Percentiles rank a stretch among this genome's conserved stretches.
phyloP scores from a whole-genome alignment of 768 basidiomycete genomes.

The Leccinellum luteum region DNA sequence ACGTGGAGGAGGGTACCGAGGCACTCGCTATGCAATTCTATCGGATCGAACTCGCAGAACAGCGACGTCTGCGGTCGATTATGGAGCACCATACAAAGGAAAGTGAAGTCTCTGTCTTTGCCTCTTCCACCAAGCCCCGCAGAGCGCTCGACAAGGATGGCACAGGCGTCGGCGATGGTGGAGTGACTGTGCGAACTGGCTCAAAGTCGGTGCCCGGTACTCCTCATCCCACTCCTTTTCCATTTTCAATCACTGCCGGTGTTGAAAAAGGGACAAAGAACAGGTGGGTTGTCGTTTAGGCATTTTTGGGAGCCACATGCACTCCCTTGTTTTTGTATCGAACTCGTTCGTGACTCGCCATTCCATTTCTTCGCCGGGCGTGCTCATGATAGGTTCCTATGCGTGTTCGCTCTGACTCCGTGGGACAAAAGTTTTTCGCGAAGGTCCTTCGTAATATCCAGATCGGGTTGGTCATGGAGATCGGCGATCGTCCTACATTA shows the following conservation, averaged over 20 bases:
- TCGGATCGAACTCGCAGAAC: slow-evolving; percentile 87
- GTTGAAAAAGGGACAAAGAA: slow-evolving; percentile 95
- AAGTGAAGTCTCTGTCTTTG: slow-evolving; percentile 26
- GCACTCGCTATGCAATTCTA: slow-evolving; percentile 91
- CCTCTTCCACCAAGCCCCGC: slow-evolving; percentile 7
- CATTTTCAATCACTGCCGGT: slow-evolving; percentile 93
- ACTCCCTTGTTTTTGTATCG: neutral
- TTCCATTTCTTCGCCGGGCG: neutral
- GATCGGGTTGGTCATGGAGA: neutral
- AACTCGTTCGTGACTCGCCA: neutral
- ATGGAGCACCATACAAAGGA: slow-evolving; percentile 89
- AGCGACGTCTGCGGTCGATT: slow-evolving; percentile 80
- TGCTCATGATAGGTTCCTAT: neutral
- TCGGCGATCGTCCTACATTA: slow-evolving; percentile 6
- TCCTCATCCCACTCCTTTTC: slow-evolving; percentile 42
- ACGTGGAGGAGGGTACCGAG: slow-evolving; percentile 69
- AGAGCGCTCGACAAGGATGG: slow-evolving; percentile 2
- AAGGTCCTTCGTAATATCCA: neutral
- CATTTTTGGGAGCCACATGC: neutral
- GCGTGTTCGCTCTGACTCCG: neutral
- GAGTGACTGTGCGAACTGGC: slow-evolving; percentile 1
- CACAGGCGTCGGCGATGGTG: neutral
- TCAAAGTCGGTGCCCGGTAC: slow-evolving; percentile 20
- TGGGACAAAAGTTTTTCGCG: neutral
- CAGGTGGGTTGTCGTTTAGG: slow-evolving; percentile 47